A percentile compares a stretch with the other conserved stretches of the same genome.
phyloP scores from a whole-genome alignment of 2,329 filamentous ascomycete genomes.

The Fusarium sp. region DNA sequence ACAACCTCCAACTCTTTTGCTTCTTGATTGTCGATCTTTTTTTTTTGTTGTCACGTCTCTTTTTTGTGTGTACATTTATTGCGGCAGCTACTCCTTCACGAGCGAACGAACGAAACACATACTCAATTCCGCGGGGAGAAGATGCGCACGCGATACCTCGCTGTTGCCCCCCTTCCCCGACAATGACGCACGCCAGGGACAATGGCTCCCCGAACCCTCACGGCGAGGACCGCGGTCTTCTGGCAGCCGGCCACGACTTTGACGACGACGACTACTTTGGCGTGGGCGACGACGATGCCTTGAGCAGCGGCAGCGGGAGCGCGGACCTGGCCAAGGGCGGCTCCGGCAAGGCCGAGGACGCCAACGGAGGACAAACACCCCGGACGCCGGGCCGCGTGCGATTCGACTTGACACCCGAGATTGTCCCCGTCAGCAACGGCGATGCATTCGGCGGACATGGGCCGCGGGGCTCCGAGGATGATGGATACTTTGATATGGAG shows the following conservation, averaged over 20 bases:
- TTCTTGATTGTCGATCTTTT: constrained; percentile 31
- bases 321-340: constrained; percentile 28
- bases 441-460: constrained; percentile 25
- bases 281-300: constrained; percentile 32
- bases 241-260: constrained; percentile 36
- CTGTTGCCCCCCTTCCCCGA: constrained; percentile 38
- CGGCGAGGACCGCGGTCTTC: constrained; percentile 50
- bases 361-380: constrained; percentile 30
- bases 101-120: constrained; percentile 4
- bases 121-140: constrained; percentile 26
- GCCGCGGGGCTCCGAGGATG: constrained; percentile 42
- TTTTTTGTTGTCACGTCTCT: background rate
- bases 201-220: constrained; percentile 46
- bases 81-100: background rate
- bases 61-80: background rate
- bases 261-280: constrained; percentile 45
- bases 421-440: constrained; percentile 49
- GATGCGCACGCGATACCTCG: constrained; percentile 42
- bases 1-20: constrained; percentile 12
- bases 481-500: constrained; percentile 62
- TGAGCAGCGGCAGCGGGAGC: constrained; percentile 19
- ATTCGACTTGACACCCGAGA: constrained; percentile 71
- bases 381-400: constrained; percentile 77
- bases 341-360: constrained; percentile 34
- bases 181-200: constrained; percentile 50